Base-by-base conservation (phyloP, 2,329 filamentous ascomycete genomes). In the Aquanectria penicillioides region DNA sequence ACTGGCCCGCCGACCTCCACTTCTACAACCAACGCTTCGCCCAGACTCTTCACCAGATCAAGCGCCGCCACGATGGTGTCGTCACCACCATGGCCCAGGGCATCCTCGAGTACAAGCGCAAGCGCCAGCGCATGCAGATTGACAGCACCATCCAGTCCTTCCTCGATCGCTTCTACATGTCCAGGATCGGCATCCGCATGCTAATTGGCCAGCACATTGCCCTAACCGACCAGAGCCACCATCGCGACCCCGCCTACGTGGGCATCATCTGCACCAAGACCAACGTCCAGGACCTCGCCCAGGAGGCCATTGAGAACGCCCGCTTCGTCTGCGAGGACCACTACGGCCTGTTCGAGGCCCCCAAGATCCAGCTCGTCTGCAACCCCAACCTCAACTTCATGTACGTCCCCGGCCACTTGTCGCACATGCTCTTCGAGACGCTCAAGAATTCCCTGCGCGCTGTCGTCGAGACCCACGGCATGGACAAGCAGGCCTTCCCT, bases 121-220 rank as follows among this genome's bases (percentile, higher is more conserved):
- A 91, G 74, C 88, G 93, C 62, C 95, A 99, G 83, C 89, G 95
- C 51, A 95, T 98, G 90, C 95, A 98, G 74, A 99, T 99, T 72
- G 95, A 98, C 78, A 90, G 94, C 75, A 96, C 94, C 69, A 97
- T 99, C 59, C 95, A 99, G 77, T 90, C 93, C 53, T 99, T 99
- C 82, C 87, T 99, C 66, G 95, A 99, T 79, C 92, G 95, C 59
- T 99, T 99, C 79, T 99, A 99, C 83, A 99, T 99, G 95, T 97
- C 94, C 38, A 92, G 95, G 63, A 99, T 99, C 72, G 95, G 95
- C 66, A 99, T 99, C 69, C 92, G 95, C 69, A 99, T 99, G 95
- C 88, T 99, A 47, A 97, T 99, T 70, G 95, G 95, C 50, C 95
- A 99, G 77, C 95, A 99, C 81, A 97, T 99, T 71, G 95, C 95